These are phyloP conservation scores for Plasmodium ovale DNA, from an alignment of 169 alveolate species.

Conservation along the genomic window DNA sequence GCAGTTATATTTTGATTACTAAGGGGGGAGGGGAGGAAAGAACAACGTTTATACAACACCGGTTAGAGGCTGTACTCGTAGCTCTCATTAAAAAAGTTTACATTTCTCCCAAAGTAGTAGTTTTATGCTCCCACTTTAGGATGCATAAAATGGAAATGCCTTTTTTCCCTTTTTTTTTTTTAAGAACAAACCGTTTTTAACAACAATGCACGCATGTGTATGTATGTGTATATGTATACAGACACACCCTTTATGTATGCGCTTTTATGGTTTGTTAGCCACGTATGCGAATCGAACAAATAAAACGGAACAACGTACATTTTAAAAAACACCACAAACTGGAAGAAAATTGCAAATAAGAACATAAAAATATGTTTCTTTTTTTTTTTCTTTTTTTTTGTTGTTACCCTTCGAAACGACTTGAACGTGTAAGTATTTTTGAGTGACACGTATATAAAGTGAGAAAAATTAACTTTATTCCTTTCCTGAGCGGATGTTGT, in stretches of 20 bases:
- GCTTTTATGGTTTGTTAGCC: not conserved
- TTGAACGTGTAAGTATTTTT: not conserved
- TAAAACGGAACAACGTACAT: not conserved
- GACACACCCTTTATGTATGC: no score
- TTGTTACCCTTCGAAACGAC: not conserved
- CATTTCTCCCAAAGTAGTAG: no score
- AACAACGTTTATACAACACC: no score
- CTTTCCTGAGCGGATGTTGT: no score
- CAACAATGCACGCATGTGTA: no score
- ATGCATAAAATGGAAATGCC: not conserved
- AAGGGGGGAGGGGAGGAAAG: not conserved
- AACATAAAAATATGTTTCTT: no score
- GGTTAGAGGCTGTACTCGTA: no score
- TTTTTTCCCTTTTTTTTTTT: not conserved
- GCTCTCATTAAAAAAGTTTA: no score
- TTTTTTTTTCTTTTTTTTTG: not conserved
- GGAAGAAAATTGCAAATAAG: not conserved
- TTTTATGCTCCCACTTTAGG: no score
- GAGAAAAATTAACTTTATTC: no score
- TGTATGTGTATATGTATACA: not conserved
- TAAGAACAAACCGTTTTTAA: no score
- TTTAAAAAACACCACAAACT: not conserved
- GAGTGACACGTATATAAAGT: no score
- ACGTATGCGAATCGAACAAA: not conserved
- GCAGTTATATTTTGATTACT: constrained; percentile 40